Conservation (phyloP, 108 stramenopile species). For the Conticribra weissflogii region DNA sequence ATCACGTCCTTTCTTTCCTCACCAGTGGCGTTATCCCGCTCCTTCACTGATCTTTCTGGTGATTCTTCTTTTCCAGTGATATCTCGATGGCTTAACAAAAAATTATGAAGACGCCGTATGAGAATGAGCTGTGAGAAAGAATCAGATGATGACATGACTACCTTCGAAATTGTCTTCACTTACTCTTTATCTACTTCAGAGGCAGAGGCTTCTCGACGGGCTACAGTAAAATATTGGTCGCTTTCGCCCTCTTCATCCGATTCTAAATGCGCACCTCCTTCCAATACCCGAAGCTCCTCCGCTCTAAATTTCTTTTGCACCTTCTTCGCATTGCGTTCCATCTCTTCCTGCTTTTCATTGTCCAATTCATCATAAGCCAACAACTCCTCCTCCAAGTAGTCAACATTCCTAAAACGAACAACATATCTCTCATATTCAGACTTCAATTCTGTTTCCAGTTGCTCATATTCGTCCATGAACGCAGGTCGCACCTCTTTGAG, state of each 20-base stretch:
- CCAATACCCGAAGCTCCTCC: conserved; percentile 50
- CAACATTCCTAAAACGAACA: conserved; percentile 66
- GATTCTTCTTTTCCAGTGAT: too few species aligned
- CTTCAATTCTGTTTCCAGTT: conserved; percentile 80
- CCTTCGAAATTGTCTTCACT: too few species aligned
- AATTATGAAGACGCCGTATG: too few species aligned
- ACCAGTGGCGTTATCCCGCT: neutral
- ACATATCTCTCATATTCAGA: conserved; percentile 78
- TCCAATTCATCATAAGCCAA: conserved; percentile 48
- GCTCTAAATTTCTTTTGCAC: conserved; percentile 60
- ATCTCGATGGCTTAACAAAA: too few species aligned
- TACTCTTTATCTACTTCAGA: conserved; percentile 1
- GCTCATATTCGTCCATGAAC: conserved; percentile 89
- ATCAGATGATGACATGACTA: too few species aligned
- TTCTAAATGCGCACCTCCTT: conserved; percentile 18
- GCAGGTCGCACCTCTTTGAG: conserved; percentile 72
- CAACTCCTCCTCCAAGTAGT: conserved; percentile 82
- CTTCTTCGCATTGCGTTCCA: conserved; percentile 59
- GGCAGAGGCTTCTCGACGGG: conserved; percentile 6
- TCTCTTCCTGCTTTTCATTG: conserved; percentile 48
- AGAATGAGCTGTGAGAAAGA: too few species aligned
- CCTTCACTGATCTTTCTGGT: too few species aligned
- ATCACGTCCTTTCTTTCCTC: neutral
- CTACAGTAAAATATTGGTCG: conserved; percentile 7
- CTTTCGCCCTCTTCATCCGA: neutral